Base-by-base conservation (phyloP, 805 yeast species). In the Saccharomycopsis fibuligera region DNA sequence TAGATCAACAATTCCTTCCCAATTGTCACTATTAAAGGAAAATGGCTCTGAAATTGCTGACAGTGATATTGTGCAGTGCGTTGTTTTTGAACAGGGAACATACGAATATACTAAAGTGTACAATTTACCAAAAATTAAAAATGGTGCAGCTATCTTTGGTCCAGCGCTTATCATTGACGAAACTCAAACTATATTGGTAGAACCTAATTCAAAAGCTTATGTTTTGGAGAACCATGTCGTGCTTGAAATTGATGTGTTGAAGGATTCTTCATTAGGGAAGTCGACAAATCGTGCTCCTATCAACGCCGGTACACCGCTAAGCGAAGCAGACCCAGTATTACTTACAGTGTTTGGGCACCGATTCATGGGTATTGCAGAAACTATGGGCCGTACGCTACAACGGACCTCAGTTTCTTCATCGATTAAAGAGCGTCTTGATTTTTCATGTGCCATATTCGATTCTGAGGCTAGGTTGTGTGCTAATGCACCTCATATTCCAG, bases 311-410 rank as follows among this genome's bases (percentile, higher is more conserved):
- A 39, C 42, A 3, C 42, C 42, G n/a, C 25, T 31, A 41, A 17
- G 16, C n/a, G 29, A 5, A 69, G 68, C 69, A 50, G 76, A 72
- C 54, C 75, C 76, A 2, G 64, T 72, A 39, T 73, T 66, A 51
- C 52, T 71, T 35, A 67, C 76, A 3, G 65, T 72, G 17, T 72
- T 72, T 54, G 65, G 70, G 14, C 68, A 71, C 56, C 63, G 77
- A 58, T 72, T 72, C 60, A 72, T 71, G 75, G 65, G 73, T 9
- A 72, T 74, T 61, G 78, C 78, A 16, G 76, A 72, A 47, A 68
- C 67, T 47, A 73, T 73, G 76, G 68, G 71, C 39, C 62, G 69
- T 47, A 70, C 76, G 1, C 59, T 73, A 35, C 74, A 69, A 53
- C 68, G 68, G 60, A 72, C 68, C 27, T 59, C 72, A 5, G 69